Conservation (phyloP, 1,139 yeast species). For the Yamadazyma spencermartinsiae region DNA sequence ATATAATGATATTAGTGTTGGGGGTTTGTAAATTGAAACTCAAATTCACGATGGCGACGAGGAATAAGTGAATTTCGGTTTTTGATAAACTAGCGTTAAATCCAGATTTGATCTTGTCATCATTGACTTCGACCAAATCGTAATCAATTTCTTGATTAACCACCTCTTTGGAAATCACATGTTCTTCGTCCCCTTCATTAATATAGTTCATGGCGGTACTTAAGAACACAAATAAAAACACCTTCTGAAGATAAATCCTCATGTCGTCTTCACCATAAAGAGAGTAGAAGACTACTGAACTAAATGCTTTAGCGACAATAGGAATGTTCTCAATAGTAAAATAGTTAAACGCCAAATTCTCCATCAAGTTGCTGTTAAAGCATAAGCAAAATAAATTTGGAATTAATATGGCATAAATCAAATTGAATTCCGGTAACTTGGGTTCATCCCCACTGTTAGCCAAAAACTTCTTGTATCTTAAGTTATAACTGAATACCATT, state of each 20-base stretch:
- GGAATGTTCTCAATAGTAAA: constrained; percentile 36
- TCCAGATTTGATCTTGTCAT: constrained; percentile 16
- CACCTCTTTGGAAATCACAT: constrained; percentile 17
- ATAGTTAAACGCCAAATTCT: constrained; percentile 39
- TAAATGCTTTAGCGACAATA: constrained; percentile 29
- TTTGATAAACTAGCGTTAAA: constrained; percentile 26
- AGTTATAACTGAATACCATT: constrained; percentile 28
- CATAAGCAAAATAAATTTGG: constrained; percentile 30
- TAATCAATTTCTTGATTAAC: constrained; percentile 21
- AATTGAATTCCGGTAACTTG: constrained; percentile 39
- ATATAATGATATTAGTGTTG: constrained; percentile 24
- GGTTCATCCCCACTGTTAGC: constrained; percentile 19
- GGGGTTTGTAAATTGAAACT: constrained; percentile 25
- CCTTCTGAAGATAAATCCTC: constrained; percentile 24
- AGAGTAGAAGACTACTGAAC: constrained; percentile 30
- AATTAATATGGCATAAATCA: constrained; percentile 34
- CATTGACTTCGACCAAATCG: constrained; percentile 17
- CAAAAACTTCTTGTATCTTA: constrained; percentile 17
- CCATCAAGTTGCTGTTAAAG: constrained; percentile 13
- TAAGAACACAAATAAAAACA: constrained; percentile 27
- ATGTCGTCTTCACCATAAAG: constrained; percentile 28
- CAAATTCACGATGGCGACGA: constrained; percentile 30
- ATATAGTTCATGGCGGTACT: constrained; percentile 26
- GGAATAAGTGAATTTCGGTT: constrained; percentile 39
- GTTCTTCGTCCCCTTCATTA: constrained; percentile 26